These are phyloP conservation scores for Hypoxylon sp. DNA, from an alignment of 2,329 filamentous ascomycete species.

Conservation along the genomic window DNA sequence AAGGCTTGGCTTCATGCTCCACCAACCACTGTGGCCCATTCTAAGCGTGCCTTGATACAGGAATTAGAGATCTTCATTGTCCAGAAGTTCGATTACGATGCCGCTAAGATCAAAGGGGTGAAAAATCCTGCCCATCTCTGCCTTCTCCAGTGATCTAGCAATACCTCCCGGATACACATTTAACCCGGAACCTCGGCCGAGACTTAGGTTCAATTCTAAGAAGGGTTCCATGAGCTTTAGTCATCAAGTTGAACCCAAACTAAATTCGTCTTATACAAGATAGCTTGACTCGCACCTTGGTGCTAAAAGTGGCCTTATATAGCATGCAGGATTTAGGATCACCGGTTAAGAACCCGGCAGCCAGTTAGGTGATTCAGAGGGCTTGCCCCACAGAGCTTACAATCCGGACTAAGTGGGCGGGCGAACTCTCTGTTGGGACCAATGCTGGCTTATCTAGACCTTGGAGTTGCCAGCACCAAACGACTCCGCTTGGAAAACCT, in stretches of 20 bases:
- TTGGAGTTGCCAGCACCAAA: background rate
- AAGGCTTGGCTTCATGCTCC: constrained; percentile 1
- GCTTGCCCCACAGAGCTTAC: constrained; percentile 16
- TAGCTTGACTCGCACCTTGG: constrained; percentile 33
- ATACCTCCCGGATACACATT: background rate
- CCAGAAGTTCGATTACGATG: background rate
- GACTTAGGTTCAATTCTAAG: constrained; percentile 10
- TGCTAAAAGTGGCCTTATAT: constrained; percentile 11
- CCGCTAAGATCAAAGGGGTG: background rate
- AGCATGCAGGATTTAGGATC: constrained; percentile 7
- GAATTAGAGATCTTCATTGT: background rate
- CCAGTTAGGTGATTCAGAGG: constrained; percentile 14
- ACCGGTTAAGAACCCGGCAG: constrained; percentile 2
- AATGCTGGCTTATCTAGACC: constrained; percentile 2
- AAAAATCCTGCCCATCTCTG: background rate
- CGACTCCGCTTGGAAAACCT: constrained; percentile 14
- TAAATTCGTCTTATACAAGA: constrained; percentile 13
- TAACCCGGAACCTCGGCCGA: background rate
- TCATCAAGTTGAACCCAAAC: background rate
- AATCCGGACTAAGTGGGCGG: constrained; percentile 14
- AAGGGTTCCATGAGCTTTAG: constrained; percentile 4
- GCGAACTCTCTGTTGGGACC: constrained; percentile 13
- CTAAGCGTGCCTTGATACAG: constrained; percentile 5
- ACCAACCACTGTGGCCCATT: constrained; percentile 1
- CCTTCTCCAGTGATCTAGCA: background rate